Base-by-base conservation (phyloP, 1,284 basidiomycete genomes). In the Farysia itapuensis region DNA sequence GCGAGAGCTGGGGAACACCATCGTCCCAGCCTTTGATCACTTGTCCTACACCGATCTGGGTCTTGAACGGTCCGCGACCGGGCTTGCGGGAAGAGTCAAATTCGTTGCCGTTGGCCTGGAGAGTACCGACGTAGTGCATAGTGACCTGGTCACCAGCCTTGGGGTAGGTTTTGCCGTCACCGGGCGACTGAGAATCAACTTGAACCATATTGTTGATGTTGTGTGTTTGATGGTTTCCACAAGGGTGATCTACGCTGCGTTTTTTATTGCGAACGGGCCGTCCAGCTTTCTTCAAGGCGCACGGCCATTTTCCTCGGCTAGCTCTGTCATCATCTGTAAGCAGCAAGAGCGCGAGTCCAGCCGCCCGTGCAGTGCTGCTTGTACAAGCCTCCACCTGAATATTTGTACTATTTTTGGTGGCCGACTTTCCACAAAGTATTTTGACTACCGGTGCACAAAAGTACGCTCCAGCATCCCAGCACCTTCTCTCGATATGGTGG, bases 11-110 rank as follows among this genome's bases (percentile, higher is more conserved):
- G 4, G 75, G 77, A 19, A 77, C 77, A 38, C 78, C 78, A 64
- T 79, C 74, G 52, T 78, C 78, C 78, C 78, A 79, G 29, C 73
- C 77, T 42, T 71, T 67, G 56, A 78, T 78, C 29, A 79, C 78
- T n/a, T 60, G 76, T 20, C 79, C 70, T 1, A 72, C 70, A 26
- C 71, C 71, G 25, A 74, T 66, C 12, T 34, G 20, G n/a, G 60
- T 66, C 33, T 60, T 31, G 52, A 74, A 74, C 5, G 71, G 65
- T 13, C 44, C 41, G 16, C 54, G 42, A 24, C 76, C 75, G 15
- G 76, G 76, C 64, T 79, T 77, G 37, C 66, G 54, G 29, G 73
- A 76, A 26, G 70, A 73, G 56, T 78, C 77, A 34, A 77, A 70
- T 43, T 59, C 67, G 15, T 20, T 36, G 16, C 70, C 67, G 41